These are phyloP conservation scores for Malus sylvestris DNA, from an alignment of 306 rosid genomes.

Conservation along the genomic window DNA sequence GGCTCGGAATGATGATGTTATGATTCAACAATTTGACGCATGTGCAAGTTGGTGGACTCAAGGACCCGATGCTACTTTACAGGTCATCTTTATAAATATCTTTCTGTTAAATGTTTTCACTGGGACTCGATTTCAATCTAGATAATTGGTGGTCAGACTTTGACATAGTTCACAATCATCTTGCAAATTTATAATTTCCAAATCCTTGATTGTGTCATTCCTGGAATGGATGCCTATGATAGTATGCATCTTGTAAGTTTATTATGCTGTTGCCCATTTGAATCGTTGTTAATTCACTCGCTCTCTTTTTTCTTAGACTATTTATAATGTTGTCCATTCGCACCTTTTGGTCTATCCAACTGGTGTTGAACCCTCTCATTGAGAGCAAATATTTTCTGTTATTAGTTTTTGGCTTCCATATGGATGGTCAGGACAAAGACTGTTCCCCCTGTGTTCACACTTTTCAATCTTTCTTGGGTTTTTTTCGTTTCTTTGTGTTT, in stretches of 20 bases:
- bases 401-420: not conserved
- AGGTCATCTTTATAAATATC: slow-evolving; percentile 46
- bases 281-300: not conserved
- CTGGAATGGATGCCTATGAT: not conserved
- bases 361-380: not conserved
- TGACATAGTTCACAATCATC: not conserved
- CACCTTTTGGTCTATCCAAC: not conserved
- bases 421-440: not conserved
- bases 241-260: not conserved
- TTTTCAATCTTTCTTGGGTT: not conserved
- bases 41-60: slow-evolving; percentile 99
- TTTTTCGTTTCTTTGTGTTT: not conserved
- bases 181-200: not conserved
- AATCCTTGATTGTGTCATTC: not conserved
- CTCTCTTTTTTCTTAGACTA: not conserved
- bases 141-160: not conserved
- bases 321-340: not conserved
- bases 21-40: slow-evolving; percentile 80
- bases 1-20: slow-evolving; percentile 43
- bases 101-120: not conserved
- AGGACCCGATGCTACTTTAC: slow-evolving; percentile 85
- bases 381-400: not conserved
- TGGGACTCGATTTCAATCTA: not conserved
- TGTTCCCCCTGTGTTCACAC: not conserved
- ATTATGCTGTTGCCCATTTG: not conserved